Conservation (phyloP, 2,329 filamentous ascomycete species). For the Colletotrichum truncatum region DNA sequence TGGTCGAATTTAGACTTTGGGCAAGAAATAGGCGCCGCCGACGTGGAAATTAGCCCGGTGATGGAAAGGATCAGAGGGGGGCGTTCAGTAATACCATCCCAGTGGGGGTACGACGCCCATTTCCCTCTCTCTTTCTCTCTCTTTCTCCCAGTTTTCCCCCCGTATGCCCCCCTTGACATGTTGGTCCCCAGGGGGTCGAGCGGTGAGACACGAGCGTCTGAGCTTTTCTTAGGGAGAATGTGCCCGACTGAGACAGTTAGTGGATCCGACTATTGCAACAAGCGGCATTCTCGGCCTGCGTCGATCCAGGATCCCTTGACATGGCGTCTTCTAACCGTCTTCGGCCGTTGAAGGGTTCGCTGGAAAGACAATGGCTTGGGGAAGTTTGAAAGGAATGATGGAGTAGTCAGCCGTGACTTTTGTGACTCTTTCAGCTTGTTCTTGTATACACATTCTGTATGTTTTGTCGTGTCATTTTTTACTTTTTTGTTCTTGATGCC, state of each 20-base stretch:
- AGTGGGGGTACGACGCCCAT: too few relatives aligned
- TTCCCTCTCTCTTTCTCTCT: neutral
- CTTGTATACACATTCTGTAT: too few relatives aligned
- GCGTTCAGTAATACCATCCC: neutral
- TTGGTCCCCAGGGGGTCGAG: neutral
- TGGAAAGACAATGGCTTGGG: neutral
- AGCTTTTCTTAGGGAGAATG: neutral
- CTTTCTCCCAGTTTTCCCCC: neutral
- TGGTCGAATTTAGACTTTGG: constrained; percentile 5
- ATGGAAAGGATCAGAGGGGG: constrained; percentile 19
- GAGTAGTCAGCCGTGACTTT: neutral
- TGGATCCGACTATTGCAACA: neutral
- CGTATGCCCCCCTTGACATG: neutral
- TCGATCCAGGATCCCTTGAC: neutral
- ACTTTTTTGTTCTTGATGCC: neutral
- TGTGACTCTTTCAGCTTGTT: too few relatives aligned
- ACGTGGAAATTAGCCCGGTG: constrained; percentile 23
- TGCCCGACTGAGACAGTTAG: neutral
- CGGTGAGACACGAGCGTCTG: constrained; percentile 12
- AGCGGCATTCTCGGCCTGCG: neutral
- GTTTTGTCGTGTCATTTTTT: too few relatives aligned
- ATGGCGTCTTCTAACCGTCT: neutral
- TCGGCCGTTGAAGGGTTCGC: neutral
- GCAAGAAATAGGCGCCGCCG: neutral
- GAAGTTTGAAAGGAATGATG: neutral